Evolutionary conservation across 1,139 yeast species (phyloP).

Genomic region (Lodderomyces metapsilosis): DNA sequence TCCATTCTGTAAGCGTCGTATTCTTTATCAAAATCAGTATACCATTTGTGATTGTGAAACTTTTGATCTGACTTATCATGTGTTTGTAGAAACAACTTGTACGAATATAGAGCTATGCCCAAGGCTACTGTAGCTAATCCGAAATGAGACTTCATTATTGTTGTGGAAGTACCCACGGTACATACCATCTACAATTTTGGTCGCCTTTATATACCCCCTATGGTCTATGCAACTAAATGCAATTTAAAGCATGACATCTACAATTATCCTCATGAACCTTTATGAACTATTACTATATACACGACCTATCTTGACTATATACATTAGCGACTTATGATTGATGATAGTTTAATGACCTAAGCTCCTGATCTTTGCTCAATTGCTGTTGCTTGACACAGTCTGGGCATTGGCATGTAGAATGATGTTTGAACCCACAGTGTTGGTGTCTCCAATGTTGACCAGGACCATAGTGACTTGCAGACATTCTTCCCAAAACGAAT

Average conservation of each 20-base stretch:
- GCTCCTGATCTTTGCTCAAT: not conserved
- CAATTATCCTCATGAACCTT: too few relatives aligned
- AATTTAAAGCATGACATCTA: not conserved
- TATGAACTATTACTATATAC: not conserved
- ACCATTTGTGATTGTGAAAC: not conserved
- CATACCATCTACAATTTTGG: not conserved
- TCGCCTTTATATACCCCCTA: too few relatives aligned
- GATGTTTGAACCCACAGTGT: conserved; percentile 5
- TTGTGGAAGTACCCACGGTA: too few relatives aligned
- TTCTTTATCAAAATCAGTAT: not conserved
- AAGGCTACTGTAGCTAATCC: not conserved
- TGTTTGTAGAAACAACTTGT: not conserved
- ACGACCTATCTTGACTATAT: not conserved
- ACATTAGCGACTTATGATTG: not conserved
- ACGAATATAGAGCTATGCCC: not conserved
- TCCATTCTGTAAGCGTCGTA: not conserved
- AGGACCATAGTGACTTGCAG: conserved; percentile 1
- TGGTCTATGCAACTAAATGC: not conserved
- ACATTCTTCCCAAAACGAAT: conserved; percentile 7
- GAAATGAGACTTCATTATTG: not conserved
- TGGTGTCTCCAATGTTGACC: not conserved
- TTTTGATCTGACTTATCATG: not conserved
- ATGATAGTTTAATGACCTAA: not conserved
- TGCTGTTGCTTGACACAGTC: conserved; percentile 3
- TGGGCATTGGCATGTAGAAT: conserved; percentile 8